phyloP scores from a whole-genome alignment of 2,329 filamentous ascomycete species.

The Magnaporthiopsis rhizophila region DNA sequence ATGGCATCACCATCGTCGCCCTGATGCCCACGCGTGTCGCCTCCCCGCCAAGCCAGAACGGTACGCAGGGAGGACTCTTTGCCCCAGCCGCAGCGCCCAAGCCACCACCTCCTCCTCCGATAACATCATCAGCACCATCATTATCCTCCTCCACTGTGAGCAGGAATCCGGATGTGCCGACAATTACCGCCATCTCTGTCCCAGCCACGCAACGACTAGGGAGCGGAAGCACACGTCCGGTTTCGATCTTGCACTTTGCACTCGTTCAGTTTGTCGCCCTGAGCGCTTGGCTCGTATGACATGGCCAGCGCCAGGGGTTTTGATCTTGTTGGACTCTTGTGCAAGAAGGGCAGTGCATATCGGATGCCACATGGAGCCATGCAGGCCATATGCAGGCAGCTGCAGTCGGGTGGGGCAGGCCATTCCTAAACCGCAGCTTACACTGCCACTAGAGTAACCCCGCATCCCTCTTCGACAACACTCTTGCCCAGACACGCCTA shows the following conservation, averaged over 20 bases:
- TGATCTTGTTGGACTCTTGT: neutral
- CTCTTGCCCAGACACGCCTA: too few relatives aligned
- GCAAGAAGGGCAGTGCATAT: neutral
- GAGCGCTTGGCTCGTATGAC: neutral
- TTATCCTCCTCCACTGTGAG: too few relatives aligned
- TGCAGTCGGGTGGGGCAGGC: neutral
- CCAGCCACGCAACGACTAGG: neutral
- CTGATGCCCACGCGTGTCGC: constrained; percentile 7
- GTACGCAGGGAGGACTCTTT: neutral
- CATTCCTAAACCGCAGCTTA: neutral
- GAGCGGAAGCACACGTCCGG: neutral
- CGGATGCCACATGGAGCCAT: neutral
- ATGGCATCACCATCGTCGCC: constrained; percentile 10
- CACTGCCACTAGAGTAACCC: neutral
- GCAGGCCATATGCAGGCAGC: neutral
- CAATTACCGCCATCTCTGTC: neutral
- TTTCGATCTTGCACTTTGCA: neutral
- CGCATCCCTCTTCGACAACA: neutral
- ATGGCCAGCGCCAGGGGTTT: neutral
- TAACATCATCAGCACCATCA: neutral
- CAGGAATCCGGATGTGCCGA: neutral
- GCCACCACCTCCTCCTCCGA: too few relatives aligned
- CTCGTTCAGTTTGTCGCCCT: neutral
- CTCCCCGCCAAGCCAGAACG: too few relatives aligned
- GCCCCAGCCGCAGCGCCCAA: neutral